phyloP scores from a whole-genome alignment of 257 asterid genomes.

The Ilex aquifolium region DNA sequence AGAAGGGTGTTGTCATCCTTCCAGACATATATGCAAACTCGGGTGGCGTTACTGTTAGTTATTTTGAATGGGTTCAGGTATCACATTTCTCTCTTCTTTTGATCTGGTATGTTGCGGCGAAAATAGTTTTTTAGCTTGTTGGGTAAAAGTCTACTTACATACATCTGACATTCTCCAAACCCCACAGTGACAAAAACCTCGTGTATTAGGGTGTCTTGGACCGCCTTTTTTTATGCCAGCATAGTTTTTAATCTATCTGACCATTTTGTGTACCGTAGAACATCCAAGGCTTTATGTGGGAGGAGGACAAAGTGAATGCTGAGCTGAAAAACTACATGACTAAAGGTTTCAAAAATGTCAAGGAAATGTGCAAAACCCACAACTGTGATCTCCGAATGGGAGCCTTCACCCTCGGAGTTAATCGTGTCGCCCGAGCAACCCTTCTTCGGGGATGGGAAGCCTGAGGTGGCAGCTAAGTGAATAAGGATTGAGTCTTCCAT shows the following conservation, averaged over 20 bases:
- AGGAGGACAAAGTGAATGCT: slow-evolving; percentile 72
- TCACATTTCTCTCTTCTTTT: background rate
- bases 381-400: slow-evolving; percentile 87
- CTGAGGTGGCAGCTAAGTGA: slow-evolving; percentile 12
- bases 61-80: slow-evolving; percentile 97
- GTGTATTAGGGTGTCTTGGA: too few relatives aligned
- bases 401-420: slow-evolving; percentile 79
- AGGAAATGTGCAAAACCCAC: slow-evolving; percentile 74
- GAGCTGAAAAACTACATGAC: slow-evolving; percentile 85
- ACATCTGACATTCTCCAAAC: too few relatives aligned
- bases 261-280: slow-evolving; percentile 30
- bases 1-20: slow-evolving; percentile 71
- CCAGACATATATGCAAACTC: slow-evolving; percentile 84
- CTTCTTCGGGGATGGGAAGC: slow-evolving; percentile 96
- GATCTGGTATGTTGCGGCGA: background rate
- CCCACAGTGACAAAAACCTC: too few relatives aligned
- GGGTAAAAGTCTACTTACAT: background rate
- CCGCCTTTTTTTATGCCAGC: too few relatives aligned
- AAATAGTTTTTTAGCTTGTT: too few relatives aligned
- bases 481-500: background rate
- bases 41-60: slow-evolving; percentile 81
- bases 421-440: slow-evolving; percentile 89
- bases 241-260: too few relatives aligned
- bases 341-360: slow-evolving; percentile 59
- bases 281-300: slow-evolving; percentile 99